Conservation (phyloP, 2,329 filamentous ascomycete genomes). For the Aschersonia sp. region DNA sequence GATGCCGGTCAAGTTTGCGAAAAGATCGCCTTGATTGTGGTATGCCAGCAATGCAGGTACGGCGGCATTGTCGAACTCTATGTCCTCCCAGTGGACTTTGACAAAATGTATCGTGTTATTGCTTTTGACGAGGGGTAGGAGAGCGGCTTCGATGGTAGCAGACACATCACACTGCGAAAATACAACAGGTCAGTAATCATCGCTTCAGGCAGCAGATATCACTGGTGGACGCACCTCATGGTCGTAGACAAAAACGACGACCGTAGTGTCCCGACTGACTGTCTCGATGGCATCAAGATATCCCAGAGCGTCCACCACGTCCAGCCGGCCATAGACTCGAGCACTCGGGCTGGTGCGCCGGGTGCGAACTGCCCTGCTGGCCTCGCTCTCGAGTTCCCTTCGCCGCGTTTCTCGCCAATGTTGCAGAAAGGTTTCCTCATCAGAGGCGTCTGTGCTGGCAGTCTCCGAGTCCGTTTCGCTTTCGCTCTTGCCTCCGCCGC, state of each 20-base stretch:
- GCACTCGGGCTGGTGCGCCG: slow-evolving; percentile 64
- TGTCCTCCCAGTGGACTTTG: slow-evolving; percentile 81
- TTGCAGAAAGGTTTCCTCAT: slow-evolving; percentile 69
- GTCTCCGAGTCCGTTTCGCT: slow-evolving; percentile 33
- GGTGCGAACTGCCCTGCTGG: slow-evolving; percentile 38
- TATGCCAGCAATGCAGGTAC: slow-evolving; percentile 86
- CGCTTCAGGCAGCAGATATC: not conserved
- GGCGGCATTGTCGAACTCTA: slow-evolving; percentile 82
- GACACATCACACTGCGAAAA: slow-evolving; percentile 58
- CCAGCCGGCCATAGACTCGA: slow-evolving; percentile 63
- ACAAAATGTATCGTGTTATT: slow-evolving; percentile 70
- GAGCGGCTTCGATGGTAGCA: slow-evolving; percentile 61
- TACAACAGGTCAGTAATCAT: not conserved
- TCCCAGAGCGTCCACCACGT: slow-evolving; percentile 75
- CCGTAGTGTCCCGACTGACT: slow-evolving; percentile 63
- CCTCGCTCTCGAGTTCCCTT: slow-evolving; percentile 57
- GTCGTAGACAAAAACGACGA: slow-evolving; percentile 91
- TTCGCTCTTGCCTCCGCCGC: slow-evolving; percentile 16
- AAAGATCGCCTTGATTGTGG: slow-evolving; percentile 72
- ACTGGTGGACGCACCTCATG: slow-evolving; percentile 49
- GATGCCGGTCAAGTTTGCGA: slow-evolving; percentile 78
- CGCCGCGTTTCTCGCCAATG: slow-evolving; percentile 75
- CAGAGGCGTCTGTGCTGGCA: slow-evolving; percentile 33
- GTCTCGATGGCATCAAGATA: slow-evolving; percentile 97
- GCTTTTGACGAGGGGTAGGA: slow-evolving; percentile 58